These are phyloP conservation scores for Didymella glomerata DNA, from an alignment of 2,329 filamentous ascomycete genomes.

Conservation along the genomic window DNA sequence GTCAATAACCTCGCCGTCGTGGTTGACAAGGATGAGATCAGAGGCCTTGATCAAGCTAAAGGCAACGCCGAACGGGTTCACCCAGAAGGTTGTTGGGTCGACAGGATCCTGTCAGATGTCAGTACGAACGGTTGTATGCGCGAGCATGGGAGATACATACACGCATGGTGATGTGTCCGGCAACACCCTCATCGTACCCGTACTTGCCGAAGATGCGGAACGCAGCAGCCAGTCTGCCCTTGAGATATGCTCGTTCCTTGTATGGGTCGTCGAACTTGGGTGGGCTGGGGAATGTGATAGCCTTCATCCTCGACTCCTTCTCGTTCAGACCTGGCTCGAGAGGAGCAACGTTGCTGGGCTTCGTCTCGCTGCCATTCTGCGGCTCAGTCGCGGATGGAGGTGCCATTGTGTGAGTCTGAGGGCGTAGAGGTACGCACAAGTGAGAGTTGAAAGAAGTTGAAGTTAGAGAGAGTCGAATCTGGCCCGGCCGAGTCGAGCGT, in stretches of 20 bases:
- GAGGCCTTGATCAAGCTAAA: conserved; percentile 70
- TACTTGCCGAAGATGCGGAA: conserved; percentile 53
- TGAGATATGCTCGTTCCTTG: conserved; percentile 50
- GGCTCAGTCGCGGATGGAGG: conserved; percentile 47
- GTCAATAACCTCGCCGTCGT: conserved; percentile 68
- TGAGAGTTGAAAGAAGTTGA: not conserved
- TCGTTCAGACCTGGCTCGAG: conserved; percentile 46
- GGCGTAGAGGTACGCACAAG: not conserved
- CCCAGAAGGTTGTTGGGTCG: conserved; percentile 68
- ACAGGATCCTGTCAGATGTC: conserved; percentile 59
- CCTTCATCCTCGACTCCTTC: conserved; percentile 37
- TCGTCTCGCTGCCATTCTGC: conserved; percentile 34
- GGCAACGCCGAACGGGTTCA: conserved; percentile 71
- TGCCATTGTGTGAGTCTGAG: conserved; percentile 27
- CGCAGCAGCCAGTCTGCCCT: conserved; percentile 50
- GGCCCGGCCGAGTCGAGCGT: not conserved
- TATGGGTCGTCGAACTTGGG: conserved; percentile 50
- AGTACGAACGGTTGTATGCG: not conserved
- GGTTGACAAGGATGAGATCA: conserved; percentile 73
- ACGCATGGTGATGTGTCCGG: conserved; percentile 69
- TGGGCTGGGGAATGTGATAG: conserved; percentile 38
- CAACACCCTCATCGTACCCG: conserved; percentile 58
- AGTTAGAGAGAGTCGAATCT: not conserved
- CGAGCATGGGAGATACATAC: conserved; percentile 35
- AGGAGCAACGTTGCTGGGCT: conserved; percentile 40